Evolutionary conservation across 345 rosid genomes (phyloP), one percentile per base, ranked within the genome.

Genomic region (Atalantia buxifolia): DNA sequence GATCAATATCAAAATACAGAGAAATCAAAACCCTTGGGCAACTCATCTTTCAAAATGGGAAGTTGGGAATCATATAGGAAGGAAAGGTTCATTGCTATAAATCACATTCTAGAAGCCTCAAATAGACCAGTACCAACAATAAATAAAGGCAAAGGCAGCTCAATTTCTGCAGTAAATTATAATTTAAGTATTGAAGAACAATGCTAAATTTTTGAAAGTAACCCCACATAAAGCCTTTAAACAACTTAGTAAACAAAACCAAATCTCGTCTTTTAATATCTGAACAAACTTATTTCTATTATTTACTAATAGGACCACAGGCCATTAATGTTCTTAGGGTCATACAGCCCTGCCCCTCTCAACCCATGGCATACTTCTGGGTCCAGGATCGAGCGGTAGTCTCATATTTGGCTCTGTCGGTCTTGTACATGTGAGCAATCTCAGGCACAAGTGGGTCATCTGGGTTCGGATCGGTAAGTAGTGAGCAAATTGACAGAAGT

Each of bases 391-490:
- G 84, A 30, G 92, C 94, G 6, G 87, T 89, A 66, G 42, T 69
- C 86, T 91, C 94, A n/a, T 91, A 91, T 85, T 91, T 91, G 77
- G 78, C 86, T 50, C 88, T 73, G 84, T 91, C 94, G 0, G 91
- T 86, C 86, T 89, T 91, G 87, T 91, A 91, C 80, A 81, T 86
- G 77, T 88, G 91, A 74, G 94, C 92, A 35, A 88, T 91, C 82
- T 91, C 94, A 19, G 92, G 91, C 76, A 91, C 92, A 78, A 89
- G 74, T 55, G 94, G 92, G 71, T 91, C 94, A 82, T 91, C 94
- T 2, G 94, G 94, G 80, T 91, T 89, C 40, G 92, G 90, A 81
- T 91, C 92, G 2, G 94, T 91, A 62, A 91, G 86, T 84, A 91
- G 76, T 24, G 94, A 91, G 81, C 92, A 89, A 71, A 91, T 91